Base-by-base conservation (phyloP, 345 rosid genomes). In the Excoecaria agallocha region DNA sequence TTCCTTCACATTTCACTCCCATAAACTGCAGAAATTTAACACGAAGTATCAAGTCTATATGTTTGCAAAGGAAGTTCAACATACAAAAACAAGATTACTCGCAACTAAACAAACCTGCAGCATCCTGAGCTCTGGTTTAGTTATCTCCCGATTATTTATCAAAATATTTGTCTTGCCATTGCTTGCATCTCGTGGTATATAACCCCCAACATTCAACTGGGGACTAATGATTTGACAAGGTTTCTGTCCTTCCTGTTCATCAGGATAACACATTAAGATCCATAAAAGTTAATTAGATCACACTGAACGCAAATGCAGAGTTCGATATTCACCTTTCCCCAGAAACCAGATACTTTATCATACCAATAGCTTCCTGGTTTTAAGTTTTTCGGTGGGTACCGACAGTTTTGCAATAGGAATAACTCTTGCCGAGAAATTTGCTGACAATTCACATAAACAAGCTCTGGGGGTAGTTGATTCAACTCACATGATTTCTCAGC, bases 351-450 rank as follows among this genome's bases (percentile, higher is more conserved):
- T 16, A 75, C 79, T 86, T 76, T 89, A 76, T 95, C 99, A 65
- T 95, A 95, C 98, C 99, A 91, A 86, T 93, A 93, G 73, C 0
- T 0, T 49, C 99, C 99, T 0, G 96, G 97, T 72, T 78, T 87
- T 19, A 95, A 83, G 62, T 82, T 89, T 76, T 82, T 89, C 2
- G 99, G 99, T 37, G 94, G 98, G 81, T 84, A 76, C 69, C 57
- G 43, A 58, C 94, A 89, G 81, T 73, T 81, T 84, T 82, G 98
- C 88, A 95, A 66, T 54, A 2, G 38, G 76, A 8, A 57, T 67
- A 92, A 80, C 81, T 86, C 90, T 20, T 81, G 78, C 73, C 79
- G 81, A 77, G 78, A 64, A 75, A 95, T 91, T 50, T 73, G 56
- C 43, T 83, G 66, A n/a, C 46, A 59, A 80, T 95, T 95, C 38